phyloP scores from a whole-genome alignment of 2,329 filamentous ascomycete species.

The Uncinocarpus reesii region DNA sequence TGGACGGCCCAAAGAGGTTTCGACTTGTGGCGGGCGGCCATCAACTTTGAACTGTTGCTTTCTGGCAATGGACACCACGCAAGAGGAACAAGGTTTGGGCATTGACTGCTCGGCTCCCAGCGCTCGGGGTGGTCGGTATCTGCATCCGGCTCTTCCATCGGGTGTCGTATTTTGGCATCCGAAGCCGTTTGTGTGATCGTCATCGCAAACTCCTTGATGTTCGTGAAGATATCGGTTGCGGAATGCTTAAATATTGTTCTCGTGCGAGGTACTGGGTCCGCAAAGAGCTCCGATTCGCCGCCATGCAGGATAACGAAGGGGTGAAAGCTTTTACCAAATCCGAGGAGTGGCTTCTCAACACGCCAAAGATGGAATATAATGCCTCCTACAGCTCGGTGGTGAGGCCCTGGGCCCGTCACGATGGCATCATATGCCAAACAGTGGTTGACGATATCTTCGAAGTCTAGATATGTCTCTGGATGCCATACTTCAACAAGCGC shows the following conservation, averaged over 20 bases:
- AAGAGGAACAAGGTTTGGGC: conserved; percentile 44
- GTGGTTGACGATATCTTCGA: neutral
- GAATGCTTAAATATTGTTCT: too few species aligned
- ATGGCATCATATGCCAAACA: neutral
- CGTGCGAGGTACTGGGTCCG: too few species aligned
- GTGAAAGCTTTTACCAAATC: too few species aligned
- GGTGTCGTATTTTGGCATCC: neutral
- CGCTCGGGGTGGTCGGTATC: conserved; percentile 33
- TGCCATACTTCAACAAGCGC: neutral
- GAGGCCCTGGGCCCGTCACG: neutral
- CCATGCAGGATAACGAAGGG: too few species aligned
- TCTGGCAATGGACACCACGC: conserved; percentile 44
- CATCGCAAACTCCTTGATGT: neutral
- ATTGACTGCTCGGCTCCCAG: conserved; percentile 25
- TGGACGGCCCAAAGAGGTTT: conserved; percentile 80
- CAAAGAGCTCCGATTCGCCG: too few species aligned
- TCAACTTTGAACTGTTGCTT: conserved; percentile 49
- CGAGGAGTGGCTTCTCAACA: neutral
- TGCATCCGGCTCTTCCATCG: conserved; percentile 22
- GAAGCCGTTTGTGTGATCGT: neutral
- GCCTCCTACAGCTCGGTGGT: neutral
- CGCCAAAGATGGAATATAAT: neutral
- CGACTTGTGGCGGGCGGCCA: conserved; percentile 58
- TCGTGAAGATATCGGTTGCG: neutral
- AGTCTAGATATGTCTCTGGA: neutral